Percentiles rank a stretch among this genome's conserved stretches.
These are phyloP conservation scores for Populus simonii DNA, from an alignment of 345 rosid genomes.

Conservation along the genomic window DNA sequence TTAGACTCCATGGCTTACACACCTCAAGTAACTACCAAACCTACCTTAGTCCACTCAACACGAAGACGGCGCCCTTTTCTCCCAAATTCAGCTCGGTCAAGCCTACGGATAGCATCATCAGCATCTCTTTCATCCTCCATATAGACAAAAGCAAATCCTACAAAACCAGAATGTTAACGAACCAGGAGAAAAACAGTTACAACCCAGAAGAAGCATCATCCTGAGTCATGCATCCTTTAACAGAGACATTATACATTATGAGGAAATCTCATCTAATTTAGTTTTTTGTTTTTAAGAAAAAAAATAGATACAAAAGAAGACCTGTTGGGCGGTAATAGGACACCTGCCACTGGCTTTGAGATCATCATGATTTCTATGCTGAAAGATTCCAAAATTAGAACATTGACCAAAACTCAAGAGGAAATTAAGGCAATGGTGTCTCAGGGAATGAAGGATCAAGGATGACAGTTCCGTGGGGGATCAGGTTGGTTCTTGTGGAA, in stretches of 20 bases:
- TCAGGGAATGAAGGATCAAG: conserved; percentile 45
- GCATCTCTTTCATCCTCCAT: conserved; percentile 96
- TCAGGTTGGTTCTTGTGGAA: conserved; percentile 41
- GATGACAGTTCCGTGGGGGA: conserved; percentile 53
- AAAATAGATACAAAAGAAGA: conserved; percentile 8
- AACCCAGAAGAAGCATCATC: not conserved
- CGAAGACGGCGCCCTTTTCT: conserved; percentile 81
- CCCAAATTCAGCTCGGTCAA: conserved; percentile 69
- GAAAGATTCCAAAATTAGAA: conserved; percentile 55
- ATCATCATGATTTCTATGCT: conserved; percentile 45
- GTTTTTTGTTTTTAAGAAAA: not conserved
- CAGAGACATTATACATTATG: not conserved
- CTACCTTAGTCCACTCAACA: conserved; percentile 92
- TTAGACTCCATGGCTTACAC: not conserved
- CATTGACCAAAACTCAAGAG: conserved; percentile 63
- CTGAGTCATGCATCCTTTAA: not conserved
- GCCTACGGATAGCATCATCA: conserved; percentile 83
- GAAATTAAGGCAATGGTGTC: conserved; percentile 58
- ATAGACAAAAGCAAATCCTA: conserved; percentile 83
- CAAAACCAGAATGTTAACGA: not conserved
- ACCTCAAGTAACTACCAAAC: not conserved
- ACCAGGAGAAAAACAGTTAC: not conserved
- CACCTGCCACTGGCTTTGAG: conserved; percentile 33
- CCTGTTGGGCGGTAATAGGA: conserved; percentile 29
- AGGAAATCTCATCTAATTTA: not conserved